Evolutionary conservation across 345 rosid species (phyloP).

Genomic region (Corymbia maculata): DNA sequence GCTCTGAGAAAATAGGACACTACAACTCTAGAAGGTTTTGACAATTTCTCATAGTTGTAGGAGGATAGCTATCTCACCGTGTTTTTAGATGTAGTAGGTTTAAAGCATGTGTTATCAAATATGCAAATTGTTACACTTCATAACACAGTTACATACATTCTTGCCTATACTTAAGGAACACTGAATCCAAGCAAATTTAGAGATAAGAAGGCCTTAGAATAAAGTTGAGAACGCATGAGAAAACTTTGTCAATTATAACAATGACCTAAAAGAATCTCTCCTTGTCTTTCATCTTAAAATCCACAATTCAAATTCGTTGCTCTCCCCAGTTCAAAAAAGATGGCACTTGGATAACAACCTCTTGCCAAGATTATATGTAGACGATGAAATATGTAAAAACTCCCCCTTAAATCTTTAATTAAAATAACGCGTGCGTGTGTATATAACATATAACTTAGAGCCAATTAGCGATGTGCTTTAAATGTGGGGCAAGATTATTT

Average conservation of each 20-base stretch:
- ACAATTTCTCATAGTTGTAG: background rate
- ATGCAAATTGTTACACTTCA: background rate
- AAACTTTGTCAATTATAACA: too few relatives aligned
- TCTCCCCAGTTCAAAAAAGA: too few relatives aligned
- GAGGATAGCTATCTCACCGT: background rate
- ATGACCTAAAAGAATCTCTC: too few relatives aligned
- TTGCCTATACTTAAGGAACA: background rate
- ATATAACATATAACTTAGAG: background rate
- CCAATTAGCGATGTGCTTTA: background rate
- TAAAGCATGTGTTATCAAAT: background rate
- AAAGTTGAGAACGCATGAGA: background rate
- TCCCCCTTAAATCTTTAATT: too few relatives aligned
- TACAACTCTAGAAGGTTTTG: background rate
- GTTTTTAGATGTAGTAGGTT: background rate
- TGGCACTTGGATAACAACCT: too few relatives aligned
- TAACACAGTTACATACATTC: background rate
- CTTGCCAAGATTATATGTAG: too few relatives aligned
- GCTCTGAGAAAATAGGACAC: background rate
- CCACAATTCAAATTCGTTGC: too few relatives aligned
- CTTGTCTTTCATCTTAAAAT: too few relatives aligned
- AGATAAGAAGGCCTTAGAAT: background rate
- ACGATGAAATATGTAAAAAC: too few relatives aligned
- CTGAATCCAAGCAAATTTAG: background rate
- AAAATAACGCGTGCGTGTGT: too few relatives aligned
- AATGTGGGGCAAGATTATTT: background rate